Conservation (phyloP, 768 basidiomycete genomes). For the Boletales sp. region DNA sequence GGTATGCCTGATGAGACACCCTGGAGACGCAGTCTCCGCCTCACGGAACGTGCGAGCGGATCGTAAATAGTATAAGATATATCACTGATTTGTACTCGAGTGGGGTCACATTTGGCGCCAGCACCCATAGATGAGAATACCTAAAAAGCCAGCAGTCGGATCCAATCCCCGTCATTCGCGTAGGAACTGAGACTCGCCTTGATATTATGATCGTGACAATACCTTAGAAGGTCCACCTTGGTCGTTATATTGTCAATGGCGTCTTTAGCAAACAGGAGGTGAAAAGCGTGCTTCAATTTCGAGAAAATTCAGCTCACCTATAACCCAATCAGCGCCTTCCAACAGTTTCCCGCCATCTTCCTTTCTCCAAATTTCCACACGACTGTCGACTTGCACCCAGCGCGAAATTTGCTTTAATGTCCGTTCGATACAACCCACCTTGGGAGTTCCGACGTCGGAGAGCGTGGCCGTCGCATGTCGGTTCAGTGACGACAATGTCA, state of each 20-base stretch:
- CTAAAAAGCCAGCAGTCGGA: slow-evolving; percentile 31
- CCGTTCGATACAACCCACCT: slow-evolving; percentile 75
- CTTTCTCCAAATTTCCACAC: slow-evolving; percentile 83
- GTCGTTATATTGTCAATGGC: slow-evolving; percentile 98
- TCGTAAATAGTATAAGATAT: slow-evolving; percentile 92
- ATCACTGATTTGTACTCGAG: slow-evolving; percentile 92
- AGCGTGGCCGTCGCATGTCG: slow-evolving; percentile 87
- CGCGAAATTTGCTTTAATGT: slow-evolving; percentile 68
- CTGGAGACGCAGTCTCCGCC: slow-evolving; percentile 63
- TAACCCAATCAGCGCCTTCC: slow-evolving; percentile 89
- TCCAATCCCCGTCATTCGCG: neutral
- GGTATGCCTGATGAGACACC: slow-evolving; percentile 69
- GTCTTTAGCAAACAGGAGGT: slow-evolving; percentile 43
- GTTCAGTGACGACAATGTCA: slow-evolving; percentile 92
- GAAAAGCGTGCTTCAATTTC: slow-evolving; percentile 3
- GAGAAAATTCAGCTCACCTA: slow-evolving; percentile 50
- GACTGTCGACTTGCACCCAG: slow-evolving; percentile 85
- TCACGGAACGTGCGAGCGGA: slow-evolving; percentile 88
- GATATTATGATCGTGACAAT: slow-evolving; percentile 77
- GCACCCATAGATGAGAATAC: slow-evolving; percentile 98
- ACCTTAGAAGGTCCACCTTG: slow-evolving; percentile 89
- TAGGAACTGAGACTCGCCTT: slow-evolving; percentile 46
- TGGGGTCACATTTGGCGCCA: slow-evolving; percentile 91
- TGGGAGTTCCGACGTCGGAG: slow-evolving; percentile 91
- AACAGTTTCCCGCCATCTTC: slow-evolving; percentile 72